Evolutionary conservation across 495 filamentous ascomycete species (phyloP), one percentile per base, ranked within the genome.

Genomic region (Annulohypoxylon stygium): DNA sequence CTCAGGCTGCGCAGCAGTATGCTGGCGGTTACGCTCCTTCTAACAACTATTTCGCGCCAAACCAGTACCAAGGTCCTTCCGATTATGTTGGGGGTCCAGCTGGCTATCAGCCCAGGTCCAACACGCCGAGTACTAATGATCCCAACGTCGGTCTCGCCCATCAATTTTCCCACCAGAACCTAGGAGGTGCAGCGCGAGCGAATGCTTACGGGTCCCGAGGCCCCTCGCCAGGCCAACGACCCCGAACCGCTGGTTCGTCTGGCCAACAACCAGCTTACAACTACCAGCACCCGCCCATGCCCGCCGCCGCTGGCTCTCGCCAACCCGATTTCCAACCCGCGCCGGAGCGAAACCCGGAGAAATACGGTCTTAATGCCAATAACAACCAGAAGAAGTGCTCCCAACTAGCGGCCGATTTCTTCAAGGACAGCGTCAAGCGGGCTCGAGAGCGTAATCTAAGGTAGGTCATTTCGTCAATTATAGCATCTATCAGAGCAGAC

Each of bases 101-200:
- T 43, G 68, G 64, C 57, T 90, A 90, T 70, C 91, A 92, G 79
- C 83, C 86, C 37, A 85, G 88, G 69, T 88, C 81, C 70, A 86
- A 79, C 78, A 86, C 79, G 20, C 82, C 83, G 67, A 85, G 81
- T 81, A 90, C 78, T 80, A 91, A 85, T 84, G 92, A 86, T 86
- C 90, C 84, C 85, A 93, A 86, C 84, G 93, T 94, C 71, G 95
- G 94, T 23, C 86, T 99, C 54, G 93, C 93, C 71, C 93, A 97
- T 77, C 96, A 99, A 79, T 95, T 99, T 79, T 96, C 95, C 39
- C 94, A 98, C 81, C 96, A 99, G 86, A 97, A 98, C 79, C 88
- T 98, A 7, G 93, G 92, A 58, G 86, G 89, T 55, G 88, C 86
- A 53, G 85, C 83, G 61, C 88, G 93, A 71, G 83, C 82, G 2